Evolutionary conservation across 2,329 filamentous ascomycete species (phyloP), one percentile per base, ranked within the genome.

Genomic region (Myriosclerotinia duriaeana): DNA sequence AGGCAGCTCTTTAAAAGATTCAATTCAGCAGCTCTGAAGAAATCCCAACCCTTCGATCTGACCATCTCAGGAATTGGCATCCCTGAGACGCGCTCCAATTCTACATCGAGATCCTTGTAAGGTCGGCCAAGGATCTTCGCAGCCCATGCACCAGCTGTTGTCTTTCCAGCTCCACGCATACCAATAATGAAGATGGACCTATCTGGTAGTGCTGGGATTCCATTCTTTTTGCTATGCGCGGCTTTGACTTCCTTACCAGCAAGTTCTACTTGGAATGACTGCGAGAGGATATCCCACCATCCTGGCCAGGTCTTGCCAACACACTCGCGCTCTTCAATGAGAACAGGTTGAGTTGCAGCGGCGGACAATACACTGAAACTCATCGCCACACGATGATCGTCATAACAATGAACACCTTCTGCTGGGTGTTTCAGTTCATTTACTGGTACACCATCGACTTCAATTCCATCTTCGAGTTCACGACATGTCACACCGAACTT

Each of bases 251-350:
- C 92, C 46, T 89, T 85, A 15, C 95, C 95, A 68, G 89, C 85
- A n/a, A 98, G 81, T 38, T 84, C 79, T 38, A 91, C 90, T 44
- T 87, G 83, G 81, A 97, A 99, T 17, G 87, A 85, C 71, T 90
- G 87, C 30, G 89, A 88, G 66, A 98, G 80, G 22, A 89, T 87
- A 78, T 99, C 95, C 95, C 95, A 99, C 92, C 95, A 99, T 12
- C 94, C 95, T 0, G 95, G 95, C 95, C 95, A 99, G 2, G 95
- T 99, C 83, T 99, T 99, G 52, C 91, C 93, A 3, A 92, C 91
- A 76, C 95, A 99, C 74, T 97, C 93, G 68, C 93, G 90, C 77
- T 99, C 95, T 2, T 91, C 84, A 62, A 99, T 87, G 20, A 96
- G 79, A 0, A 92, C 89, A 0, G 91, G 85, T 9, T 85, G 78